Base-by-base conservation (phyloP, 306 rosid species). In the Citrullus amarus region DNA sequence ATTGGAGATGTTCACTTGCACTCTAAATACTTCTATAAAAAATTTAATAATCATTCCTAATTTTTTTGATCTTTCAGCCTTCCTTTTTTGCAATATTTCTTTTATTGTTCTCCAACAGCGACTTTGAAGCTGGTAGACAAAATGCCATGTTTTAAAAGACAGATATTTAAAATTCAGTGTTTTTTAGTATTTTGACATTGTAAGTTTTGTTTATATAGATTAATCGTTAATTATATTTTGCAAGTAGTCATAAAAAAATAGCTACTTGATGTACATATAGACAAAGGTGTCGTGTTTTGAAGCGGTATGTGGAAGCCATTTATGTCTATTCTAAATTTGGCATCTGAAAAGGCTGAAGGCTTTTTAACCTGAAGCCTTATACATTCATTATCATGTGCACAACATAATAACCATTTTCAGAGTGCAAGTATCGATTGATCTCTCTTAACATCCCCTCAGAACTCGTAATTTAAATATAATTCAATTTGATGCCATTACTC, bases 61-160 rank as follows among this genome's bases (percentile, higher is more conserved):
- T 25, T 48, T 25, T 48, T 12, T 8, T 46, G 0, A 30, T 72
- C 22, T 5, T 46, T 13, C 25, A 25, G 34, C 25, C 48, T 7
- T 16, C 77, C 39, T n/a, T 30, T 72, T 51, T 15, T 71, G 5
- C 15, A 22, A 22, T 71, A 44, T 6, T 4, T 44, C 7, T 71
- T 12, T 68, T 41, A 6, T 67, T 17, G 44, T 43, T 44, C 36
- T 41, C 73, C 48, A 67, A 46, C 41, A n/a, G 55, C 32, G 25
- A 44, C 28, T 5, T 22, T 72, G 44, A 72, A 46, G 43, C 59
- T 50, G 17, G 77, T 50, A 53, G 43, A 72, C 76, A 48, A 51
- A 46, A 71, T 72, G 56, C 76, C 28, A n/a, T 50, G 56, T 69
- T 69, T 68, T 66, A 38, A 63, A 63, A 63, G 46, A 63, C 48